Percentiles rank a stretch among this genome's conserved stretches.
phyloP scores from a whole-genome alignment of 2,329 filamentous ascomycete species.

The Trichoderma sp. region DNA sequence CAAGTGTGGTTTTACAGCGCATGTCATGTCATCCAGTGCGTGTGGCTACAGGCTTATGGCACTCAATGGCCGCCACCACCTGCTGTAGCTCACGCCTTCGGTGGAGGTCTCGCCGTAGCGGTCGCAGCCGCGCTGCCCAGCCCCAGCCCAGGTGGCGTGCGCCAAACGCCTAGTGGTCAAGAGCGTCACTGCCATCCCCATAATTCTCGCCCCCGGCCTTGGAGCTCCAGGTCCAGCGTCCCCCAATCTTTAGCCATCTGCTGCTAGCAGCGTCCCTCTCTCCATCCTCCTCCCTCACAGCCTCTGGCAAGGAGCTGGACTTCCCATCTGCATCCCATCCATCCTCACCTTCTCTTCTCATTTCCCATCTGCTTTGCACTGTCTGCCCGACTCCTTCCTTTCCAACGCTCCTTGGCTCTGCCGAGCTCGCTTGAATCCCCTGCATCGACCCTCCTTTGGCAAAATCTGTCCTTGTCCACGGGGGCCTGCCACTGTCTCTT shows the following conservation, averaged over 20 bases:
- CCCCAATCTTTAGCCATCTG: slow-evolving; percentile 4
- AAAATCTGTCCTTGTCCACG: slow-evolving; percentile 38
- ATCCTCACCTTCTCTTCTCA: slow-evolving; percentile 47
- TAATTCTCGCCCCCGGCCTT: slow-evolving; percentile 15
- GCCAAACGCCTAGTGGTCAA: slow-evolving; percentile 26
- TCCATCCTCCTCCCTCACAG: slow-evolving; percentile 37
- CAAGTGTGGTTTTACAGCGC: slow-evolving; percentile 2
- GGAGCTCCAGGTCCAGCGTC: slow-evolving; percentile 1
- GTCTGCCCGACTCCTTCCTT: slow-evolving; percentile 42
- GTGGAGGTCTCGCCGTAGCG: slow-evolving; percentile 29
- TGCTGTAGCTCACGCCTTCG: slow-evolving; percentile 1
- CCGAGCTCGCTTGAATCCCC: slow-evolving; percentile 37
- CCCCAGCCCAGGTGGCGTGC: slow-evolving; percentile 26
- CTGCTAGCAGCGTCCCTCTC: slow-evolving; percentile 13
- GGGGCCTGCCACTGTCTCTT: slow-evolving; percentile 33
- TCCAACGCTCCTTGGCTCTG: slow-evolving; percentile 47
- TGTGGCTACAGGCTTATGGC: not conserved
- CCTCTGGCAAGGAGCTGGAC: slow-evolving; percentile 42
- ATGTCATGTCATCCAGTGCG: slow-evolving; percentile 4
- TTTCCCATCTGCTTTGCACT: slow-evolving; percentile 42
- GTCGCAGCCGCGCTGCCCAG: slow-evolving; percentile 19
- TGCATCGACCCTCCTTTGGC: slow-evolving; percentile 46
- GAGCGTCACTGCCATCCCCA: slow-evolving; percentile 25
- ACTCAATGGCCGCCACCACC: not conserved
- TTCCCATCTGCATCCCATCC: slow-evolving; percentile 48